A percentile compares a stretch with the other conserved stretches of the same genome.
phyloP scores from a whole-genome alignment of 2,329 filamentous ascomycete genomes.

The Penicillium concentricum region DNA sequence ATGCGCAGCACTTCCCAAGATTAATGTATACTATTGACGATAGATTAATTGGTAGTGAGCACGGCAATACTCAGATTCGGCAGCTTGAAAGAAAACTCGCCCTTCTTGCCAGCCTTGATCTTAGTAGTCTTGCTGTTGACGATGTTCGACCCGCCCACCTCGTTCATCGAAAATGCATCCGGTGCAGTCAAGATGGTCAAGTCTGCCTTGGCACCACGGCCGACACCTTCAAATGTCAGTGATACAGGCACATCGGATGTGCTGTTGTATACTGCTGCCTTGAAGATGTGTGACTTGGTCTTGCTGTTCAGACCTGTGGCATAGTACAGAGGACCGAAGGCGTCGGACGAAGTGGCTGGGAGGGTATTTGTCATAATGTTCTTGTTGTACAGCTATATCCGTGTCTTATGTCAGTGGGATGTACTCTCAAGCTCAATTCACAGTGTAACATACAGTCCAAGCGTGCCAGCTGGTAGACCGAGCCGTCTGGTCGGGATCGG shows the following conservation, averaged over 20 bases:
- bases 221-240: constrained; percentile 38
- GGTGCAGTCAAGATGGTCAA: constrained; percentile 46
- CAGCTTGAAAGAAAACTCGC: constrained; percentile 28
- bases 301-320: constrained; percentile 43
- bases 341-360: constrained; percentile 39
- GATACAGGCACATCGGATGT: constrained; percentile 39
- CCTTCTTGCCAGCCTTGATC: constrained; percentile 25
- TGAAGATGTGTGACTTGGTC: constrained; percentile 43
- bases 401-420: constrained; percentile 30
- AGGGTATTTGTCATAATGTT: constrained; percentile 48
- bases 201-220: constrained; percentile 31
- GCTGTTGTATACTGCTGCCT: constrained; percentile 51
- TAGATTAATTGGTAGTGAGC: constrained; percentile 20
- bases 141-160: constrained; percentile 22
- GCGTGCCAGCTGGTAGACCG: constrained; percentile 31
- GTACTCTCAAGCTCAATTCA: not conserved
- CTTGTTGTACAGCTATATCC: constrained; percentile 40
- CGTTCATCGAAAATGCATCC: constrained; percentile 33
- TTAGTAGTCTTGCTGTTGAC: constrained; percentile 20
- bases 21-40: not conserved
- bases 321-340: constrained; percentile 47
- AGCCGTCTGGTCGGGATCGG: constrained; percentile 29
- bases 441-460: constrained; percentile 28
- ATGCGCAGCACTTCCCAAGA: not conserved
- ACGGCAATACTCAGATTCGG: constrained; percentile 31